phyloP scores from a whole-genome alignment of 768 basidiomycete species.

The Paxillus rubicundulus region DNA sequence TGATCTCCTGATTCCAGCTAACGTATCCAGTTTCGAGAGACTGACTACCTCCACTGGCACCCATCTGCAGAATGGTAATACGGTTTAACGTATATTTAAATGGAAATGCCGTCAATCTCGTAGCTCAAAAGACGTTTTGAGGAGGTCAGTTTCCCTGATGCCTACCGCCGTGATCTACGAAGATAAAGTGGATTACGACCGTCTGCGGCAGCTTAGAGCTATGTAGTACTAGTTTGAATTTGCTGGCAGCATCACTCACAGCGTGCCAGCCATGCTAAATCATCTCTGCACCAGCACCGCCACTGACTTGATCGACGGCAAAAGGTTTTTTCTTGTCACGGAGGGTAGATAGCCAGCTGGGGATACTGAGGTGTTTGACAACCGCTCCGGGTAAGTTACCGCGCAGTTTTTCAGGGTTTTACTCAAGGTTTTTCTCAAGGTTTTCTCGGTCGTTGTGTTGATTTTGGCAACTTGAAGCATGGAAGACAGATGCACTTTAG shows the following conservation, averaged over 20 bases:
- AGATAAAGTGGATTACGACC: too few relatives aligned
- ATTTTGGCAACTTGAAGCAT: not conserved
- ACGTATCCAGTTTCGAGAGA: not conserved
- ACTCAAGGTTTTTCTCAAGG: not conserved
- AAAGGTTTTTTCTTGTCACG: not conserved
- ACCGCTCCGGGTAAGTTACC: not conserved
- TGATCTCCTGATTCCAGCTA: too few relatives aligned
- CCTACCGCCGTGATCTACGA: not conserved
- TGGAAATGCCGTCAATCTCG: too few relatives aligned
- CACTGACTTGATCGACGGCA: not conserved
- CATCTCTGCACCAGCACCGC: not conserved
- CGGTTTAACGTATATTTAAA: too few relatives aligned
- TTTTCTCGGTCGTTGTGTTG: not conserved
- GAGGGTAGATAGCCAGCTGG: not conserved
- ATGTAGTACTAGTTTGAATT: constrained; percentile 2
- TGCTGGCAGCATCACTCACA: constrained; percentile 4
- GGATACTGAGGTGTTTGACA: not conserved
- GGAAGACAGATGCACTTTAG: not conserved
- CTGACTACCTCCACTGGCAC: too few relatives aligned
- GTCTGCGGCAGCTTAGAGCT: not conserved
- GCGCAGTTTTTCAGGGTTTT: not conserved
- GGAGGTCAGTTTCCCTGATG: too few relatives aligned
- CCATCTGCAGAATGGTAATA: too few relatives aligned
- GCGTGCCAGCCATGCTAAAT: not conserved
- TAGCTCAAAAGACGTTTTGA: too few relatives aligned